Conservation (phyloP, 2,329 filamentous ascomycete genomes). For the Paraconiothyrium brasiliense region DNA sequence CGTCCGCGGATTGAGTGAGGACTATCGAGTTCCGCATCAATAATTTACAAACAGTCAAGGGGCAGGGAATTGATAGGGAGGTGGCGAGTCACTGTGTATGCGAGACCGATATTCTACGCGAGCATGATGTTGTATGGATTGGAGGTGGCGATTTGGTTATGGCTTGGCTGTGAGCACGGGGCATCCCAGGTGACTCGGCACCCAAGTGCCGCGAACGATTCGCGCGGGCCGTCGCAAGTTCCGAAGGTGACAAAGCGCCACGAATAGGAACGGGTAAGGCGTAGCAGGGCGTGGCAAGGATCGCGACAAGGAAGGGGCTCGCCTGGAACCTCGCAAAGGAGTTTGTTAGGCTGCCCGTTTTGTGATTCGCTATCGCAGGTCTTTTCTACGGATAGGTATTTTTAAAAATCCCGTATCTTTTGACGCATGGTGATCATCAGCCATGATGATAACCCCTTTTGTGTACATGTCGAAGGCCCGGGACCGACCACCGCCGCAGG, state of each 20-base stretch:
- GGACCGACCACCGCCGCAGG: background rate
- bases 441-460: slow-evolving; percentile 10
- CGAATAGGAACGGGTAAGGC: slow-evolving; percentile 14
- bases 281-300: slow-evolving; percentile 8
- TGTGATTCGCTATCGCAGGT: slow-evolving; percentile 1
- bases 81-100: background rate
- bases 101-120: background rate
- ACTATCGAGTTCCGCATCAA: background rate
- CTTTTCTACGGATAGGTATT: slow-evolving; percentile 4
- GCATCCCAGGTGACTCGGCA: background rate
- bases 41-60: background rate
- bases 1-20: background rate
- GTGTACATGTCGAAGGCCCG: background rate
- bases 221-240: slow-evolving; percentile 5
- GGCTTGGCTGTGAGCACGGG: background rate
- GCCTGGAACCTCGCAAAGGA: background rate
- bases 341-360: background rate
- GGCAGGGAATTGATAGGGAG: background rate
- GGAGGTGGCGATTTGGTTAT: background rate
- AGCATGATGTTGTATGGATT: background rate
- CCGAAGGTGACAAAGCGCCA: background rate
- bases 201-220: slow-evolving; percentile 6
- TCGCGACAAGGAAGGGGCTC: slow-evolving; percentile 4
- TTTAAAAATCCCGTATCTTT: background rate
- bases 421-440: slow-evolving; percentile 6